Conservation (phyloP, 169 alveolate species). For the Eimeria praecox region DNA sequence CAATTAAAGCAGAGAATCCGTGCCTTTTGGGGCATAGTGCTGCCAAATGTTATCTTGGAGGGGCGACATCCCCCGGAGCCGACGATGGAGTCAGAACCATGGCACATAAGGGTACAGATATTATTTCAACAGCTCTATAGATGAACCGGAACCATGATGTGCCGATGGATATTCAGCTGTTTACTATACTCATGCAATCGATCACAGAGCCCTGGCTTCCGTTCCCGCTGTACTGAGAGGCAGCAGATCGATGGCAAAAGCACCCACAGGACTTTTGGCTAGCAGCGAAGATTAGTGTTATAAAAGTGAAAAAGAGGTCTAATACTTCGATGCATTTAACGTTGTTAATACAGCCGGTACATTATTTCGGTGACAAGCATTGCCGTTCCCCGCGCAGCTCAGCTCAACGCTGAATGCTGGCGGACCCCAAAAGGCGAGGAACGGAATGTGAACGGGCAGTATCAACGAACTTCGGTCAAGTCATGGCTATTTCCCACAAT, state of each 20-base stretch:
- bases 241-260: background rate
- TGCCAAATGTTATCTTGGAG: background rate
- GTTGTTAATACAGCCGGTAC: background rate
- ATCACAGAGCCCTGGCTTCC: conserved; percentile 12
- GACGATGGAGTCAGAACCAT: background rate
- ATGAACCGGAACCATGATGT: background rate
- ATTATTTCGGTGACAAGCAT: background rate
- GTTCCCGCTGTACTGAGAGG: conserved; percentile 7
- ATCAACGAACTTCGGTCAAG: background rate
- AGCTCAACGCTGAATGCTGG: background rate
- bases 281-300: background rate
- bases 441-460: background rate
- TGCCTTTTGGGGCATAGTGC: background rate
- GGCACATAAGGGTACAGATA: background rate
- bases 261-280: background rate
- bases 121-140: background rate
- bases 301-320: background rate
- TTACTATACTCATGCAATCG: background rate
- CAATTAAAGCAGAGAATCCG: background rate
- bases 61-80: conserved; percentile 32
- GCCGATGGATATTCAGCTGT: background rate
- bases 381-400: background rate
- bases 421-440: background rate
- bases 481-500: background rate
- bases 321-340: background rate